Evolutionary conservation across 345 rosid genomes (phyloP).

Genomic region (Salix brachista): DNA sequence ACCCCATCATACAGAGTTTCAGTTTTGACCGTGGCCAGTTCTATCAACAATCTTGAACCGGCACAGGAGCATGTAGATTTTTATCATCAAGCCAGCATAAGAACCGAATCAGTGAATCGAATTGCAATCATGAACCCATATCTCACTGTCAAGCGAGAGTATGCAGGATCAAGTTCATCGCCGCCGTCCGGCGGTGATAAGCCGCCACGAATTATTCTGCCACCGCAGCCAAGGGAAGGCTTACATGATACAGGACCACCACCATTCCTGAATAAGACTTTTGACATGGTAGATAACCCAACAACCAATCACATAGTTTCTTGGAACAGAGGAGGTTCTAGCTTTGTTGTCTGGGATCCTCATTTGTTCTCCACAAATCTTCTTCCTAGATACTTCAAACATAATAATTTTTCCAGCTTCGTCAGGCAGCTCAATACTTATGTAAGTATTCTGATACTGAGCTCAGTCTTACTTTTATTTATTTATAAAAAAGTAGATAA

Average conservation of each 20-base stretch:
- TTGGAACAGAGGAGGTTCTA: constrained; percentile 25
- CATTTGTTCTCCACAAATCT: constrained; percentile 20
- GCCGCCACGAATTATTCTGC: background rate
- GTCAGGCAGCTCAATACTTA: constrained; percentile 37
- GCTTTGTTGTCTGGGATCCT: constrained; percentile 34
- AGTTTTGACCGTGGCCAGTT: background rate
- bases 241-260: constrained; percentile 52
- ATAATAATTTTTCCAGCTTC: constrained; percentile 33
- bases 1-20: background rate
- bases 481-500: background rate
- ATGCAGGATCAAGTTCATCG: constrained; percentile 21
- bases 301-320: constrained; percentile 18
- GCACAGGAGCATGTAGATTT: background rate
- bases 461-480: background rate
- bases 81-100: background rate
- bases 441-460: constrained; percentile 11
- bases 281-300: constrained; percentile 31
- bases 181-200: constrained; percentile 15
- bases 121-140: constrained; percentile 40
- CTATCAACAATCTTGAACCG: background rate
- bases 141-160: constrained; percentile 43
- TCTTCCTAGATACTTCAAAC: constrained; percentile 29
- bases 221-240: constrained; percentile 68
- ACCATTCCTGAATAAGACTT: constrained; percentile 31
- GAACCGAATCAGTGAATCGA: background rate